These are phyloP conservation scores for Aspergillus ochraceus DNA, from an alignment of 2,329 filamentous ascomycete species.

Conservation along the genomic window DNA sequence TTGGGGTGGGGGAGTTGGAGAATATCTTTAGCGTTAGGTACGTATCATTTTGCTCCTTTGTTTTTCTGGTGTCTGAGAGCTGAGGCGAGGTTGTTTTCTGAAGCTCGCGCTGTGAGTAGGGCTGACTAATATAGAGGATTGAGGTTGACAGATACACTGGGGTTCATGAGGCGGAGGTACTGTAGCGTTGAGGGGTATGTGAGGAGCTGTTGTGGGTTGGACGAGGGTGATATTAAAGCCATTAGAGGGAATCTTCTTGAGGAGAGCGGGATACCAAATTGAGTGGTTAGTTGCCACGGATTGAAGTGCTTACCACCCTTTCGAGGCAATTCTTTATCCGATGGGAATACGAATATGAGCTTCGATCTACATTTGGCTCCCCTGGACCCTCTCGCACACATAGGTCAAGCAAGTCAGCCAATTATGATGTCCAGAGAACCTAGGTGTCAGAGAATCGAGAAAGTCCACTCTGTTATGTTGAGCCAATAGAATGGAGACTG, in stretches of 20 bases:
- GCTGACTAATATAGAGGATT: too few species aligned
- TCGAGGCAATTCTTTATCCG: too few species aligned
- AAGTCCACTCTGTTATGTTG: neutral
- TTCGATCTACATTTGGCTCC: neutral
- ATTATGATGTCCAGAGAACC: neutral
- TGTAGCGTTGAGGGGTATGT: neutral
- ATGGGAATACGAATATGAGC: too few species aligned
- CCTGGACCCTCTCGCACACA: neutral
- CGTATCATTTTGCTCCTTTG: neutral
- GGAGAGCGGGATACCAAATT: neutral
- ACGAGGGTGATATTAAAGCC: neutral
- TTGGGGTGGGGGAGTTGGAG: neutral
- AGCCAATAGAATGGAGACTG: neutral
- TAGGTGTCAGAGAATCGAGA: neutral
- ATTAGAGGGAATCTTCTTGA: neutral
- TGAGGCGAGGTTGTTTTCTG: too few species aligned
- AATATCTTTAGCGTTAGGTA: neutral
- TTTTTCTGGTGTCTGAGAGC: neutral
- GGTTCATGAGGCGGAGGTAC: neutral
- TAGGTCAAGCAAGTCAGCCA: neutral
- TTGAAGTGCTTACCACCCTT: too few species aligned
- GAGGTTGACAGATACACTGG: neutral
- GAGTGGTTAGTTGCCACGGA: too few species aligned
- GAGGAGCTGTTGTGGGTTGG: neutral
- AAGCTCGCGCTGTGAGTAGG: too few species aligned